Evolutionary conservation across 345 rosid genomes (phyloP).

Genomic region (Acer saccharum): DNA sequence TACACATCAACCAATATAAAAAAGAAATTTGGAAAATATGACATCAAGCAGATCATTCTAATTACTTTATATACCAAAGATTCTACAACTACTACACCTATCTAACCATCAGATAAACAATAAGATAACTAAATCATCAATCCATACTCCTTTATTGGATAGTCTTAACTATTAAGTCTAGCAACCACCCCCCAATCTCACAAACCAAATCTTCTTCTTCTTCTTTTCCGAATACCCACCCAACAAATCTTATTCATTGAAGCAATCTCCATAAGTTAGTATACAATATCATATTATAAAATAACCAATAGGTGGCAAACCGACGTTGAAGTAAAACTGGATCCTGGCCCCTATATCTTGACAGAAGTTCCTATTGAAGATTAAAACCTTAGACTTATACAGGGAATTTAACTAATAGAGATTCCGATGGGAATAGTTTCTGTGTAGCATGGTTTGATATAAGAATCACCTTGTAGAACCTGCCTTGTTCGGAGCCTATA

Average conservation of each 20-base stretch:
- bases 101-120: not conserved
- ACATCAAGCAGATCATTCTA: not conserved
- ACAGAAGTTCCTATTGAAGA: constrained; percentile 1
- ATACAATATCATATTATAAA: not conserved
- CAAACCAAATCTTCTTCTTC: not conserved
- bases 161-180: not conserved
- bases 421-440: not conserved
- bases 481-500: not conserved
- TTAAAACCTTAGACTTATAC: not conserved
- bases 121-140: not conserved
- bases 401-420: not conserved
- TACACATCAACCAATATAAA: not conserved
- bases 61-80: not conserved
- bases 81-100: not conserved
- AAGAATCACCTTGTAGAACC: not conserved
- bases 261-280: not conserved
- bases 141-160: not conserved
- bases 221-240: too few relatives aligned
- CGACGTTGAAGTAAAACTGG: not conserved
- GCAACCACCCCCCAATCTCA: not conserved
- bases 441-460: not conserved
- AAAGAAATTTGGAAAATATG: not conserved
- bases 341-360: not conserved
- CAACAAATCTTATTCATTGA: not conserved
- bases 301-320: not conserved